Percentiles rank a stretch among this genome's conserved stretches.
These are phyloP conservation scores for Saksenaea vasiformis DNA, from an alignment of 371 early-diverging fungal genomes.

Conservation along the genomic window DNA sequence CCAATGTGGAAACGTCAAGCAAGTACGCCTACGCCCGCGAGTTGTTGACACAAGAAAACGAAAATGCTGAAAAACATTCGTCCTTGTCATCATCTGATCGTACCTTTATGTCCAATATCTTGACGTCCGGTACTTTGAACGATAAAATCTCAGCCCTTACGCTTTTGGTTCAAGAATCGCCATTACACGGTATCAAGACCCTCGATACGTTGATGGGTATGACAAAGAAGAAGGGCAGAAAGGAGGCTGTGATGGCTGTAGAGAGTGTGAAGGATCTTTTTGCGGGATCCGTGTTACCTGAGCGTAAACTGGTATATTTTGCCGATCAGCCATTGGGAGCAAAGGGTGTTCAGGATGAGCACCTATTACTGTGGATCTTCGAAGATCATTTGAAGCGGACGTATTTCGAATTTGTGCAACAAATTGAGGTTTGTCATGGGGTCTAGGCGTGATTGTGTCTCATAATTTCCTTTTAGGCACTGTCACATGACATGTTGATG, in stretches of 20 bases:
- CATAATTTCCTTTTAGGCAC: constrained; percentile 36
- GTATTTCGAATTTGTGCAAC: constrained; percentile 85
- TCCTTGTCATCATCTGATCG: constrained; percentile 74
- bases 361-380: constrained; percentile 87
- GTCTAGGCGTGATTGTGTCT: not conserved
- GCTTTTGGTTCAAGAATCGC: constrained; percentile 88
- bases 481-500: constrained; percentile 83
- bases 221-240: constrained; percentile 87
- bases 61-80: constrained; percentile 61
- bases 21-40: constrained; percentile 63
- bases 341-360: constrained; percentile 61
- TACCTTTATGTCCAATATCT: constrained; percentile 83
- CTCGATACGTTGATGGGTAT: constrained; percentile 83
- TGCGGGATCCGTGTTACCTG: constrained; percentile 69
- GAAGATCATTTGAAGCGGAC: constrained; percentile 91
- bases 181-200: constrained; percentile 80
- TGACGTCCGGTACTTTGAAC: constrained; percentile 88
- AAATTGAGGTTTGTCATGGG: constrained; percentile 65
- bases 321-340: constrained; percentile 79
- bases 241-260: constrained; percentile 85
- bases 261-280: constrained; percentile 91
- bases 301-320: constrained; percentile 90
- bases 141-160: constrained; percentile 95
- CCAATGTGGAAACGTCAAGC: constrained; percentile 40
- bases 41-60: constrained; percentile 70